phyloP scores from a whole-genome alignment of 2,329 filamentous ascomycete species.

The Leptographium flavum region DNA sequence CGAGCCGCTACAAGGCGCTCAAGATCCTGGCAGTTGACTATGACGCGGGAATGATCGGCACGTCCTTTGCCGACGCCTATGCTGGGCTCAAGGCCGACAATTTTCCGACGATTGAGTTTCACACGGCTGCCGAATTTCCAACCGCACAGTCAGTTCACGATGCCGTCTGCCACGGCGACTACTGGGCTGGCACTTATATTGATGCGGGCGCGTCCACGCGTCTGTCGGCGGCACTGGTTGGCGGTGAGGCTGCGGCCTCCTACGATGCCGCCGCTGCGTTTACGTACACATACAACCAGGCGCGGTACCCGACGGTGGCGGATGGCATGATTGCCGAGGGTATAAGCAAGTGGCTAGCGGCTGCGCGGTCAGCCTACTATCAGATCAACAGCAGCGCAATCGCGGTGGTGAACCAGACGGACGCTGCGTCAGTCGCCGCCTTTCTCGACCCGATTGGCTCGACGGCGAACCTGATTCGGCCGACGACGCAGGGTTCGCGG shows the following conservation, averaged over 20 bases:
- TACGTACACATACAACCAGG: conserved; percentile 22
- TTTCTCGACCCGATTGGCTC: conserved; percentile 18
- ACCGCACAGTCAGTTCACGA: conserved; percentile 14
- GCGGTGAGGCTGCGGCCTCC: too few species aligned
- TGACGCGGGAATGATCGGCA: conserved; percentile 19
- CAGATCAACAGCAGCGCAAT: conserved; percentile 10
- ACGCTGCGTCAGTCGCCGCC: background rate
- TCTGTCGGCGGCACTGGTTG: too few species aligned
- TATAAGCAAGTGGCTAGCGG: too few species aligned
- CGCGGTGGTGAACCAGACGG: conserved; percentile 14
- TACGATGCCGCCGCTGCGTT: conserved; percentile 16
- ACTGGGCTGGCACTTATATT: conserved; percentile 23
- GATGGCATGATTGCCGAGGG: too few species aligned
- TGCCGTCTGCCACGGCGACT: conserved; percentile 21
- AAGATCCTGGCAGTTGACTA: conserved; percentile 12
- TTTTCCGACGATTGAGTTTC: conserved; percentile 20
- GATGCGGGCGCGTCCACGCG: conserved; percentile 12
- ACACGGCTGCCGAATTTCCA: conserved; percentile 14
- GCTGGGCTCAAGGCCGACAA: conserved; percentile 12
- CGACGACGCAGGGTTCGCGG: conserved; percentile 20
- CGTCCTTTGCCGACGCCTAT: conserved; percentile 19
- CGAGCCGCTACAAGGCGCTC: background rate
- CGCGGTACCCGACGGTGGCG: conserved; percentile 23
- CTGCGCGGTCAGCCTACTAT: conserved; percentile 13
- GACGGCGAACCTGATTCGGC: conserved; percentile 16